Conservation (phyloP, 73 alveolate species). For the Blepharisma stoltei region DNA sequence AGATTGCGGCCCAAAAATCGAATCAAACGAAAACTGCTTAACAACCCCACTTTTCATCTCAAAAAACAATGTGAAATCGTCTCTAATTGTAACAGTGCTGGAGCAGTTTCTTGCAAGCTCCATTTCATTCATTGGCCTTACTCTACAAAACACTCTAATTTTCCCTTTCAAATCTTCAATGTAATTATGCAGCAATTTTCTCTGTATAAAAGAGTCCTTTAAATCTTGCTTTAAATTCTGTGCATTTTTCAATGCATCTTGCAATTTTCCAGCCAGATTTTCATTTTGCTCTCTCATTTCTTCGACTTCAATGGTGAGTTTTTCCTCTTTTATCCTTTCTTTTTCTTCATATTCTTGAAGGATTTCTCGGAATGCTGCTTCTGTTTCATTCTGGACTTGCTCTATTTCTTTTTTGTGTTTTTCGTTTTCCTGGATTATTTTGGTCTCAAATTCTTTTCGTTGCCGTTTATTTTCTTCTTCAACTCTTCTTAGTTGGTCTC, state of each 20-base stretch:
- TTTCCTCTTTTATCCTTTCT: neutral
- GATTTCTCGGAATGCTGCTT: neutral
- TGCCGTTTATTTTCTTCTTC: neutral
- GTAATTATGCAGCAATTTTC: conserved; percentile 63
- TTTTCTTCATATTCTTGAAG: conserved; percentile 13
- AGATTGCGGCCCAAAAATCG: conserved; percentile 66
- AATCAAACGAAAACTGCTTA: conserved; percentile 70
- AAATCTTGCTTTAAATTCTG: conserved; percentile 6
- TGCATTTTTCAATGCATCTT: neutral
- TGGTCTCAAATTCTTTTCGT: neutral
- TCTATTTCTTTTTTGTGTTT: neutral
- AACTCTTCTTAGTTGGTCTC: neutral
- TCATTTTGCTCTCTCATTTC: neutral
- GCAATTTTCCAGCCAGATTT: neutral
- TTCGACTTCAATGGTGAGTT: neutral
- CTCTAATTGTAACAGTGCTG: neutral
- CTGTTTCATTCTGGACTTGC: neutral
- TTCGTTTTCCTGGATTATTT: neutral
- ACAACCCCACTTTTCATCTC: conserved; percentile 18
- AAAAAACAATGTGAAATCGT: neutral
- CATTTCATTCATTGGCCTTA: conserved; percentile 65
- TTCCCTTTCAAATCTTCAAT: conserved; percentile 88
- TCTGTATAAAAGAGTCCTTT: conserved; percentile 32
- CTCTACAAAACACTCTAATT: conserved; percentile 79
- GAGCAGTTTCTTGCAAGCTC: conserved; percentile 35